Conservation (phyloP, 192 early-diverging fungal genomes). For the Entophlyctis helioformis region DNA sequence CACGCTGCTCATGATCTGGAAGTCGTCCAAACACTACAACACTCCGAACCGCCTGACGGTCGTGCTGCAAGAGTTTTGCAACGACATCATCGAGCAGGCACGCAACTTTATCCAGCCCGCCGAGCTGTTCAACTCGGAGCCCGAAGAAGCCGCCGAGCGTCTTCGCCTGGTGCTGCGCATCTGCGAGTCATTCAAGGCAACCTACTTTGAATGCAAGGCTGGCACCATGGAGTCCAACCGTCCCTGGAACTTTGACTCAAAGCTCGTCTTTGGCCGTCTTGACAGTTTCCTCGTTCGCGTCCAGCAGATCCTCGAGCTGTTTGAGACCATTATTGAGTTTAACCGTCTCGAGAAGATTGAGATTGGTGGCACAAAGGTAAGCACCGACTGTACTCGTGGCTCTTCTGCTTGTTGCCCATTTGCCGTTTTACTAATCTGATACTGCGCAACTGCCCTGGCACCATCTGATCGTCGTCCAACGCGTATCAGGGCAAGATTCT, state of each 20-base stretch:
- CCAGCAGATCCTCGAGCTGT: constrained; percentile 38
- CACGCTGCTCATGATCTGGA: constrained; percentile 44
- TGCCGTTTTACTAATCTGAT: too few relatives aligned
- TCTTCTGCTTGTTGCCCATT: too few relatives aligned
- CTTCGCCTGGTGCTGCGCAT: constrained; percentile 34
- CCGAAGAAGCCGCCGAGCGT: constrained; percentile 49
- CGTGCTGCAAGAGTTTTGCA: constrained; percentile 49
- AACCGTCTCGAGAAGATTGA: constrained; percentile 58
- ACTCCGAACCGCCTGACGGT: constrained; percentile 43
- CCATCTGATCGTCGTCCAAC: constrained; percentile 3
- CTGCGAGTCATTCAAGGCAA: constrained; percentile 37
- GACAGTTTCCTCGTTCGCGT: constrained; percentile 44
- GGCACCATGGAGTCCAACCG: constrained; percentile 21
- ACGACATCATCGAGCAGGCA: constrained; percentile 55
- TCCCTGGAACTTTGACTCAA: constrained; percentile 54
- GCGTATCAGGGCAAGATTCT: constrained; percentile 46
- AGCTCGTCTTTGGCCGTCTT: constrained; percentile 40
- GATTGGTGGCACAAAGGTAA: constrained; percentile 55
- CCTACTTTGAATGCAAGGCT: constrained; percentile 35
- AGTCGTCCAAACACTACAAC: constrained; percentile 46
- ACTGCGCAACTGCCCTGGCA: too few relatives aligned
- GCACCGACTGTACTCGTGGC: neutral
- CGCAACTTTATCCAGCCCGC: constrained; percentile 40
- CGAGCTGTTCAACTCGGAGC: constrained; percentile 46
- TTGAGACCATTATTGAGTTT: constrained; percentile 61